A percentile compares a stretch with the other conserved stretches of the same genome.
phyloP scores from a whole-genome alignment of 1,284 basidiomycete species.

The Gastroboletus turbinatus region DNA sequence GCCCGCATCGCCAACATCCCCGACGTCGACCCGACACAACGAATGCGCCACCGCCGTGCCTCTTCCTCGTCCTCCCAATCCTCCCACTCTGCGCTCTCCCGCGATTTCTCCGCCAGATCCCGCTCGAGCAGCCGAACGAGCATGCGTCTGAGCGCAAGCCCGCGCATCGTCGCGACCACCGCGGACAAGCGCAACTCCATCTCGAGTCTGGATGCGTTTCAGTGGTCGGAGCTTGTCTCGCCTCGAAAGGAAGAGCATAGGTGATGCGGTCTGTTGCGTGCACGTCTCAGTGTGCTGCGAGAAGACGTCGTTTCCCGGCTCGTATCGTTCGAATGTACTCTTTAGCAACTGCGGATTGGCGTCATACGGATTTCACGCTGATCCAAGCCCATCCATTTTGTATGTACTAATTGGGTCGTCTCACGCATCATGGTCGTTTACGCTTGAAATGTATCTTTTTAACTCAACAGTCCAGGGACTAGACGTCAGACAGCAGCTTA shows the following conservation, averaged over 20 bases:
- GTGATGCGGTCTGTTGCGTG: constrained; percentile 5
- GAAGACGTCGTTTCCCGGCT: neutral
- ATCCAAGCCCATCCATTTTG: neutral
- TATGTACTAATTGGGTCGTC: constrained; percentile 10
- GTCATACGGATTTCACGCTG: neutral
- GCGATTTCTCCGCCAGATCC: constrained; percentile 18
- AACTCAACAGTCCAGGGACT: neutral
- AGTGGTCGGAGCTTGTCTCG: constrained; percentile 34
- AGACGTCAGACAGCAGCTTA: neutral
- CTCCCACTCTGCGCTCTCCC: constrained; percentile 27
- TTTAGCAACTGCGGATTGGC: constrained; percentile 1
- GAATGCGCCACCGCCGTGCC: constrained; percentile 71
- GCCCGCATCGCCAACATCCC: constrained; percentile 68
- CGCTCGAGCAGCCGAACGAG: constrained; percentile 56
- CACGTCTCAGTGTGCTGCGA: neutral
- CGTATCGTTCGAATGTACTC: constrained; percentile 43
- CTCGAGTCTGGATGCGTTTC: constrained; percentile 33
- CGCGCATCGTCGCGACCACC: constrained; percentile 34
- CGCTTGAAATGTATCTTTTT: constrained; percentile 1
- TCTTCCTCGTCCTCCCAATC: constrained; percentile 62
- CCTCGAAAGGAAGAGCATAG: constrained; percentile 32
- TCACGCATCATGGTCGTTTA: constrained; percentile 2
- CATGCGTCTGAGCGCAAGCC: constrained; percentile 42
- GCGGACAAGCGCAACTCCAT: constrained; percentile 34
- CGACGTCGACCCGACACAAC: constrained; percentile 68